A percentile compares a stretch with the other conserved stretches of the same genome.
These are phyloP conservation scores for Rubia tinctorum DNA, from an alignment of 305 asterid species.

Conservation along the genomic window DNA sequence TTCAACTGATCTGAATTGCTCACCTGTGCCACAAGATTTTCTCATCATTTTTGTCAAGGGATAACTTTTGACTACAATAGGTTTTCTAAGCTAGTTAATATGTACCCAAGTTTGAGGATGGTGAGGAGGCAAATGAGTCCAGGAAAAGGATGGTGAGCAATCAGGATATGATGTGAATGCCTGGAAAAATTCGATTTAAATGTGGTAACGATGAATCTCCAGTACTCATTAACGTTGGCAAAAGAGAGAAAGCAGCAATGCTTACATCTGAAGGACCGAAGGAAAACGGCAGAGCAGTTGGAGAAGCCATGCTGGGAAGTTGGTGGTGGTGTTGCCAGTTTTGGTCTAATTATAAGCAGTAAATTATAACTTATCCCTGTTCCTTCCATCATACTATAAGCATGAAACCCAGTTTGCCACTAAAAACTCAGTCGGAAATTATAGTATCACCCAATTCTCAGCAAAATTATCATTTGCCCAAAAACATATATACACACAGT, in stretches of 20 bases:
- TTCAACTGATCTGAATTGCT: constrained; percentile 13
- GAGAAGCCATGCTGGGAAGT: constrained; percentile 22
- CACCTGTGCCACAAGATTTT: constrained; percentile 12
- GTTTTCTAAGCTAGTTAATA: no score
- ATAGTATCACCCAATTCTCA: no score
- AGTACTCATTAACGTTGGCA: neutral
- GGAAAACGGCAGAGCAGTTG: constrained; percentile 17
- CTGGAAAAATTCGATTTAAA: constrained; percentile 15
- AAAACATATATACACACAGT: no score
- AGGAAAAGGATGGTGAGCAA: constrained; percentile 20
- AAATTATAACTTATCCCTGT: constrained; percentile 1
- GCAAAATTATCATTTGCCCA: neutral
- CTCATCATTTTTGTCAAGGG: no score
- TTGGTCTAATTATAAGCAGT: constrained; percentile 26
- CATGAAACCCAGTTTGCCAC: neutral
- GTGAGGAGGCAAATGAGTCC: constrained; percentile 16
- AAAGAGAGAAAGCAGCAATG: neutral
- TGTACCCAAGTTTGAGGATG: constrained; percentile 22
- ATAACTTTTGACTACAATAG: no score
- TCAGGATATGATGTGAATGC: constrained; percentile 14
- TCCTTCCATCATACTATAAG: neutral
- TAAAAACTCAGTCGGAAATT: neutral
- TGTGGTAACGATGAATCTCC: no score
- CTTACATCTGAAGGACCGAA: constrained; percentile 39
- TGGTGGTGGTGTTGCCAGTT: constrained; percentile 26